These are phyloP conservation scores for Dalbergia cultrata DNA, from an alignment of 306 rosid genomes.

Conservation along the genomic window DNA sequence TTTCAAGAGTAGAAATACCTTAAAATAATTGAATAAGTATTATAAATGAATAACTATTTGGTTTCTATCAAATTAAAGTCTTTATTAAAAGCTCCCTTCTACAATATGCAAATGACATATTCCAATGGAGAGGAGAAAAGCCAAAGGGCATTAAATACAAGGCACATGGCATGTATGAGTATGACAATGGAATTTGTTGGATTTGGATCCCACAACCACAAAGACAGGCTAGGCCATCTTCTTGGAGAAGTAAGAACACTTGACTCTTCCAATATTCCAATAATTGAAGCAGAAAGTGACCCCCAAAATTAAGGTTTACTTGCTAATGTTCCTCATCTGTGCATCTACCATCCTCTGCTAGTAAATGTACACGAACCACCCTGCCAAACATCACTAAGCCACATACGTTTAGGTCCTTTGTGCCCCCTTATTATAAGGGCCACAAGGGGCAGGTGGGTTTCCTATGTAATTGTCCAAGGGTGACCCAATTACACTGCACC, in stretches of 20 bases:
- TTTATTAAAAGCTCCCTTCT: constrained; percentile 13
- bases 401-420: constrained; percentile 6
- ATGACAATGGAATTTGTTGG: constrained; percentile 35
- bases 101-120: constrained; percentile 26
- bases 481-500: not conserved
- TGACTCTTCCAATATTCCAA: constrained; percentile 34
- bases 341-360: not conserved
- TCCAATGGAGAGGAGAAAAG: constrained; percentile 9
- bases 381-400: not conserved
- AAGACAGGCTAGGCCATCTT: constrained; percentile 20
- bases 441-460: not conserved
- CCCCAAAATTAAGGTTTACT: constrained; percentile 12
- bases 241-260: constrained; percentile 9
- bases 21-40: not conserved
- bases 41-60: not conserved
- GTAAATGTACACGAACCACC: constrained; percentile 1
- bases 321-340: not conserved
- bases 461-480: not conserved
- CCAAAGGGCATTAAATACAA: constrained; percentile 43
- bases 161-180: constrained; percentile 50
- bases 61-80: not conserved
- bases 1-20: no score
- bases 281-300: constrained; percentile 42
- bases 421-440: not conserved
- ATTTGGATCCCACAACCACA: constrained; percentile 45